Evolutionary conservation across 768 basidiomycete genomes (phyloP).

Genomic region (Lentinula aciculospora): DNA sequence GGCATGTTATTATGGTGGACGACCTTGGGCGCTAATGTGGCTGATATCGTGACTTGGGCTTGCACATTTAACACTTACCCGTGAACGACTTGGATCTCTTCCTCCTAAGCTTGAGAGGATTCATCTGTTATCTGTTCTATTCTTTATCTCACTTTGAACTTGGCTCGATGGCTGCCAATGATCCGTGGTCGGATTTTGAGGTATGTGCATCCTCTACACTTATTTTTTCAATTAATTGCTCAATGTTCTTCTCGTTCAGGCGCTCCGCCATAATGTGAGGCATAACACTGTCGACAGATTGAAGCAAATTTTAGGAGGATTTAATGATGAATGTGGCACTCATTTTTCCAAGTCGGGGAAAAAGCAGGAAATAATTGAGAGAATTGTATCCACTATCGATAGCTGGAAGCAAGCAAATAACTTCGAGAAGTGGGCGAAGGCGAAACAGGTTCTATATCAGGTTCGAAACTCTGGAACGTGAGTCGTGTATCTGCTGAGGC

Average conservation of each 20-base stretch:
- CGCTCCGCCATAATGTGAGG: slow-evolving; percentile 63
- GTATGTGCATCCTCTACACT: slow-evolving; percentile 31
- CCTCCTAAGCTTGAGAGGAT: not conserved
- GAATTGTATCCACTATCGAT: slow-evolving; percentile 57
- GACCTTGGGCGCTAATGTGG: not conserved
- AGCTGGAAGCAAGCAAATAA: slow-evolving; percentile 50
- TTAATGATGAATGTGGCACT: slow-evolving; percentile 74
- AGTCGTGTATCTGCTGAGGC: slow-evolving; percentile 26
- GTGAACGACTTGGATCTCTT: not conserved
- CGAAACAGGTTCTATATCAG: slow-evolving; percentile 60
- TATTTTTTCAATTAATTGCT: slow-evolving; percentile 4
- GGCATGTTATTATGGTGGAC: not conserved
- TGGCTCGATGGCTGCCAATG: slow-evolving; percentile 51
- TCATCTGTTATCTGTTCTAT: not conserved
- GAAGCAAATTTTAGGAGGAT: slow-evolving; percentile 71
- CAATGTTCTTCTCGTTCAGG: slow-evolving; percentile 31
- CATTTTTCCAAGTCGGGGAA: slow-evolving; percentile 72
- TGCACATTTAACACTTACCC: not conserved
- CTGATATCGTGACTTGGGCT: not conserved
- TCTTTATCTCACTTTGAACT: slow-evolving; percentile 9
- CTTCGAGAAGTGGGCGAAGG: slow-evolving; percentile 65
- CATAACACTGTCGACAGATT: slow-evolving; percentile 82
- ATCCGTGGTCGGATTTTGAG: slow-evolving; percentile 71
- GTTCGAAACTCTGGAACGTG: slow-evolving; percentile 63
- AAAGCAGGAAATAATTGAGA: slow-evolving; percentile 84